These are phyloP conservation scores for Lentinula detonsa DNA, from an alignment of 768 basidiomycete species.

Conservation along the genomic window DNA sequence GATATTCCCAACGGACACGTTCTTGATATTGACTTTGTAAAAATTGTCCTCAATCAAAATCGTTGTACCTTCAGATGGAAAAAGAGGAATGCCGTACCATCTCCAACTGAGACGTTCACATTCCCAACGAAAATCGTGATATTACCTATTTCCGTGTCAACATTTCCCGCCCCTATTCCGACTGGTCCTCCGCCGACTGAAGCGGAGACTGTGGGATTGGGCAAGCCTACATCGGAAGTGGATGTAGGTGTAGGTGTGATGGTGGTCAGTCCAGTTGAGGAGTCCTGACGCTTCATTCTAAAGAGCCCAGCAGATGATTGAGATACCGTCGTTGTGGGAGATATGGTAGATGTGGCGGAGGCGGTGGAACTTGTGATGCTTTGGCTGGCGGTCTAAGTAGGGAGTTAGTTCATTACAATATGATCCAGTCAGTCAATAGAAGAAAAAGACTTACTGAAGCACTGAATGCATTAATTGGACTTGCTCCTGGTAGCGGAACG, in stretches of 20 bases:
- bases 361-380: constrained; percentile 12
- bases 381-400: constrained; percentile 8
- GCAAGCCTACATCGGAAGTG: neutral
- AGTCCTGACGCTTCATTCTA: constrained; percentile 10
- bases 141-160: constrained; percentile 14
- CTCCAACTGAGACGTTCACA: constrained; percentile 12
- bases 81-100: constrained; percentile 5
- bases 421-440: neutral
- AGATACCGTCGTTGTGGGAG: constrained; percentile 7
- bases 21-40: constrained; percentile 10
- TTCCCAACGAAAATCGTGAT: constrained; percentile 14
- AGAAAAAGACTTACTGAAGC: constrained; percentile 7
- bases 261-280: neutral
- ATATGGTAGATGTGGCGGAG: constrained; percentile 10
- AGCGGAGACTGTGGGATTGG: neutral
- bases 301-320: constrained; percentile 8
- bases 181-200: constrained; percentile 9
- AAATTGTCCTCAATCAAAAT: neutral
- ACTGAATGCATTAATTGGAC: constrained; percentile 14
- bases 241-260: neutral
- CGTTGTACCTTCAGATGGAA: neutral
- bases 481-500: constrained; percentile 14
- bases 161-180: constrained; percentile 9
- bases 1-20: constrained; percentile 13
- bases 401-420: neutral